phyloP scores from a whole-genome alignment of 2,329 filamentous ascomycete genomes.

The Exophiala alcalophila region DNA sequence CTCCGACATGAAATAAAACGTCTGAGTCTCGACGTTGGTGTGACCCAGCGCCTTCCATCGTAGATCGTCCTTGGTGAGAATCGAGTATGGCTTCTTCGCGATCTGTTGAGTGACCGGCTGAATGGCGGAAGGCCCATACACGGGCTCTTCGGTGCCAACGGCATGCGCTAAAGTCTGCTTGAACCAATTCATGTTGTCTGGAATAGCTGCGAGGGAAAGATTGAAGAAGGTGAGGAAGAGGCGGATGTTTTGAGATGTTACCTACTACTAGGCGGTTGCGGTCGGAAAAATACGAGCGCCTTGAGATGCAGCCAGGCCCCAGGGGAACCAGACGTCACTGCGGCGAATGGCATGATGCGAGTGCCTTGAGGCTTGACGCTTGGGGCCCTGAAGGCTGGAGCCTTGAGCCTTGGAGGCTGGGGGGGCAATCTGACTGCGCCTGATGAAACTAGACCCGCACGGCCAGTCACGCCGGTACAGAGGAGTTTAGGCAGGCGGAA shows the following conservation, averaged over 20 bases:
- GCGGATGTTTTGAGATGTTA: no score
- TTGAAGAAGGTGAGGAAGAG: constrained; percentile 2
- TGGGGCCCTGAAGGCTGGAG: not conserved
- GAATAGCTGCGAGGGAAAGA: constrained; percentile 4
- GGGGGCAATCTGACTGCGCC: not conserved
- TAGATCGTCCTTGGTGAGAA: constrained; percentile 71
- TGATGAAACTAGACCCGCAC: not conserved
- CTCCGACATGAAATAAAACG: constrained; percentile 84
- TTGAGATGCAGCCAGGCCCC: not conserved
- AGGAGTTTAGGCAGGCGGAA: no score
- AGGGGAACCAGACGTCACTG: constrained; percentile 17
- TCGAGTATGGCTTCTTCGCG: constrained; percentile 73
- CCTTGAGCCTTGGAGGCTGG: no score
- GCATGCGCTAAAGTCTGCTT: constrained; percentile 79
- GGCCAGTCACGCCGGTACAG: no score
- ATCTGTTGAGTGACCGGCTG: constrained; percentile 80
- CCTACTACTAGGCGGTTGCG: no score
- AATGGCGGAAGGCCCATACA: constrained; percentile 87
- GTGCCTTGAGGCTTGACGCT: constrained; percentile 10
- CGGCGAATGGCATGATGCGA: constrained; percentile 12
- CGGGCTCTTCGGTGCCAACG: constrained; percentile 92
- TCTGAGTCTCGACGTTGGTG: constrained; percentile 91
- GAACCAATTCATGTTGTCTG: constrained; percentile 85
- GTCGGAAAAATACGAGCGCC: no score
- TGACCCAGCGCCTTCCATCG: constrained; percentile 78